Base-by-base conservation (phyloP, 2,329 filamentous ascomycete species). In the Tolypocladium endophyticum region DNA sequence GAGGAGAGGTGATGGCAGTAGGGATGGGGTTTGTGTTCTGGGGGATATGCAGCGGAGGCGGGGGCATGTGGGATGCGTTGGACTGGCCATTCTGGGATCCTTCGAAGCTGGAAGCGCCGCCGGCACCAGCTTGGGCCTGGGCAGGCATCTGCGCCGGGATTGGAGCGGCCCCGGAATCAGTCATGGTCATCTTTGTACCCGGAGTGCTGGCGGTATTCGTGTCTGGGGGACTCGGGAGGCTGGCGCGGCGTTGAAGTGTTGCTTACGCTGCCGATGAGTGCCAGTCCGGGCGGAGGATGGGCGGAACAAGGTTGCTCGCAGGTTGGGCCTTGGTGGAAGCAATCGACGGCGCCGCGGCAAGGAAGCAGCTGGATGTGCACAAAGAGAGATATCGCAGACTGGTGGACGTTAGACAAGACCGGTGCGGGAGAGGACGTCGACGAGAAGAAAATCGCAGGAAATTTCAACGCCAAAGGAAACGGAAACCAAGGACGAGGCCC, bases 1-100 rank as follows among this genome's bases (percentile, higher is more conserved):
- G 86, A 55, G 92, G 92, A 61, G 91, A 96, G 64, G 88, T 92
- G 70, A 97, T 92, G 64, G 92, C 90, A 36, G 91, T 95, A 56
- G 92, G 92, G 70, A 97, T 94, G 55, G 92, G 90, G 71, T 97
- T 97, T 71, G 86, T 97, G 79, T 97, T 97, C 76, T 94, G 91
- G 35, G 93, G 92, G 70, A 97, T 97, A 73, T 95, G 89, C 62
- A 96, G 86, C 66, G 92, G 89, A 63, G 92, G 92, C 60, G 93
- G 92, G 61, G 90, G 89, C 88, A 97, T 92, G 74, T 94, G 89
- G 65, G 83, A 77, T 64, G 86, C 81, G 72, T 87, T 87, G 64
- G 80, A 77, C 76, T 90, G 88, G 66, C 83, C 82, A 71, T 85
- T 86, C 76, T 90, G 88, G 65, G 81, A 79, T 69, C 82, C 84